Conservation (phyloP, 108 stramenopile species). For the Chaetoceros muelleri region DNA sequence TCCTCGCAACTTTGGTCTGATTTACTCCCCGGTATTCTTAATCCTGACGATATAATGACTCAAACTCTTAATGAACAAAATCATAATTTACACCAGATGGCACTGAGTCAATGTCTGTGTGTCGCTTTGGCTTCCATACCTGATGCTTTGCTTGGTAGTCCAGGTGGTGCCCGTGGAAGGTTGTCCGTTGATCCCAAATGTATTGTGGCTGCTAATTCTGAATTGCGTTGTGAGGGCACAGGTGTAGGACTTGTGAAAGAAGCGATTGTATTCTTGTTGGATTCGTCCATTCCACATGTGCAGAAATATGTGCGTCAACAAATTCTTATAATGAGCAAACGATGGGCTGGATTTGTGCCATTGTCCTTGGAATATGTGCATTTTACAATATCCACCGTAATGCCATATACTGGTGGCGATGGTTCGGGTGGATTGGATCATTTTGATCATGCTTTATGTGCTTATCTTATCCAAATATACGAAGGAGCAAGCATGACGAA, state of each 20-base stretch:
- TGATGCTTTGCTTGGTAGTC: slow-evolving; percentile 49
- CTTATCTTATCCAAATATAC: slow-evolving; percentile 58
- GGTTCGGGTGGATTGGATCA: slow-evolving; percentile 6
- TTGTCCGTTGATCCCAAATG: slow-evolving; percentile 68
- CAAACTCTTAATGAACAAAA: neutral
- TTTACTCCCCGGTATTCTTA: neutral
- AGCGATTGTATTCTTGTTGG: slow-evolving; percentile 8
- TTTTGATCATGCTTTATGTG: slow-evolving; percentile 25
- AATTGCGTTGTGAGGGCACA: slow-evolving; percentile 32
- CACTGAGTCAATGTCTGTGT: slow-evolving; percentile 18
- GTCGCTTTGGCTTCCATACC: slow-evolving; percentile 42
- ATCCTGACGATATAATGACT: neutral
- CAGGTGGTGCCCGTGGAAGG: slow-evolving; percentile 42
- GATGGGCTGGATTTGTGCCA: slow-evolving; percentile 64
- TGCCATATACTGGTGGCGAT: too few species aligned
- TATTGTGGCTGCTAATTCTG: slow-evolving; percentile 42
- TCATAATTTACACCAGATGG: slow-evolving; percentile 1
- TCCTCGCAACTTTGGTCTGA: neutral
- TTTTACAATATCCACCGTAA: slow-evolving; percentile 7
- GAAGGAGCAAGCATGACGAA: slow-evolving; percentile 51
- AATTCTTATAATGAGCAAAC: slow-evolving; percentile 21
- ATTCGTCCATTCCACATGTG: slow-evolving; percentile 11
- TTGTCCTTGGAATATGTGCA: slow-evolving; percentile 43
- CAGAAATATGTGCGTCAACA: slow-evolving; percentile 12
- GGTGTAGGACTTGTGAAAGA: slow-evolving; percentile 42